phyloP scores from a whole-genome alignment of 2,329 filamentous ascomycete species.

The Westerdykella sp. region DNA sequence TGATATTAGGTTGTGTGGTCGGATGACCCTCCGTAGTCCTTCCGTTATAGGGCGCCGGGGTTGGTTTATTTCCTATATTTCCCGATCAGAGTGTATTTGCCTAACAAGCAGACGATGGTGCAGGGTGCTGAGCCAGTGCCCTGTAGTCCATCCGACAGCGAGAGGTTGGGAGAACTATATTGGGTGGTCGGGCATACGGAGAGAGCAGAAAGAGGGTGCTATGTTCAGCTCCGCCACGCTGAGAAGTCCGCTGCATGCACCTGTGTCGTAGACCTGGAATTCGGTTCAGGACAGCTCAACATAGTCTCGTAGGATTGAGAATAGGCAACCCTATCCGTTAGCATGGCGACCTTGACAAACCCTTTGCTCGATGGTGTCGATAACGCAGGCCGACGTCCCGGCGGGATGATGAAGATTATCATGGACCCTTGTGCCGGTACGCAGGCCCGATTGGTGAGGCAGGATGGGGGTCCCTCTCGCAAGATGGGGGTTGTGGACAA shows the following conservation, averaged over 20 bases:
- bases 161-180: background rate
- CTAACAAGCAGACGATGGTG: background rate
- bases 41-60: background rate
- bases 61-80: background rate
- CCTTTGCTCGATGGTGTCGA: too few relatives aligned
- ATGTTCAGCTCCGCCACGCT: too few relatives aligned
- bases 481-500: background rate
- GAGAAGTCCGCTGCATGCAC: too few relatives aligned
- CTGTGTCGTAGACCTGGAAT: background rate
- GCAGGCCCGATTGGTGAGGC: background rate
- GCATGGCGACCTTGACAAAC: background rate
- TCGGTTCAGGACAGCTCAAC: slow-evolving; percentile 2
- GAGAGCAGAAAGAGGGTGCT: too few relatives aligned
- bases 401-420: background rate
- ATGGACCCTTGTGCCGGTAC: background rate
- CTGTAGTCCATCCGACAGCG: slow-evolving; percentile 1
- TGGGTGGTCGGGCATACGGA: too few relatives aligned
- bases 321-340: slow-evolving; percentile 5
- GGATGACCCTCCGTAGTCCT: slow-evolving; percentile 1
- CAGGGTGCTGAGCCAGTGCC: too few relatives aligned
- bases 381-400: too few relatives aligned
- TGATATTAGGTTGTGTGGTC: slow-evolving; percentile 5
- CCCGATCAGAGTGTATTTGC: background rate
- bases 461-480: slow-evolving; percentile 5
- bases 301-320: slow-evolving; percentile 6